phyloP scores from a whole-genome alignment of 1,139 yeast genomes.

The Geotrichum histeridarum region DNA sequence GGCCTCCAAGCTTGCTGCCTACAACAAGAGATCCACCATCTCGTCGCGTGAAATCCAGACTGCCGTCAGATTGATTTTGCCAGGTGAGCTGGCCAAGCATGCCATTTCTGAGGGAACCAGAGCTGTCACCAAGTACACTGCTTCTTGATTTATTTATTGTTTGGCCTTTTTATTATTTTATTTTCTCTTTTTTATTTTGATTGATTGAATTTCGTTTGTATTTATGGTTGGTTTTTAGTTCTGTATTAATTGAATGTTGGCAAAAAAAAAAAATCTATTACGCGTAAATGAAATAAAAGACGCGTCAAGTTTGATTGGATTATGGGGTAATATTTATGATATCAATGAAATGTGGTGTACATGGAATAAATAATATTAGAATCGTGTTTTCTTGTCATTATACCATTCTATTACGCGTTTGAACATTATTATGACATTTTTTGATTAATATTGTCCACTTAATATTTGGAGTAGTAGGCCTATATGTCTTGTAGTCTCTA shows the following conservation, averaged over 20 bases:
- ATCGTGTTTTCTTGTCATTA: no score
- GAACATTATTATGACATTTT: no score
- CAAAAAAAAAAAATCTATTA: background rate
- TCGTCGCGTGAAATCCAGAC: constrained; percentile 99
- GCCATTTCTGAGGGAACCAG: constrained; percentile 99
- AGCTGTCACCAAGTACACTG: constrained; percentile 98
- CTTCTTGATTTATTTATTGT: constrained; percentile 37
- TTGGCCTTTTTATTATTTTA: constrained; percentile 1
- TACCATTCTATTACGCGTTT: no score
- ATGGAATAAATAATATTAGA: no score
- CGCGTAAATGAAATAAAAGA: no score
- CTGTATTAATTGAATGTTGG: constrained; percentile 1
- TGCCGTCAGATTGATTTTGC: constrained; percentile 97
- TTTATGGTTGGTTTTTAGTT: background rate
- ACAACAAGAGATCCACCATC: constrained; percentile 98
- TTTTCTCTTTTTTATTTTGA: constrained; percentile 6
- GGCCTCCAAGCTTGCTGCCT: constrained; percentile 98
- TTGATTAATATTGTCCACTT: no score
- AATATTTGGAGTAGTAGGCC: no score
- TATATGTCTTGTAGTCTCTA: no score
- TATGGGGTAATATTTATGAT: no score
- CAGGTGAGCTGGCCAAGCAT: constrained; percentile 99
- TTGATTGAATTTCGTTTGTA: background rate
- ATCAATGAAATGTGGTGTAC: no score
- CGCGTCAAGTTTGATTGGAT: no score